These are phyloP conservation scores for Elaeagnus macrophylla DNA, from an alignment of 306 rosid genomes.

Conservation along the genomic window DNA sequence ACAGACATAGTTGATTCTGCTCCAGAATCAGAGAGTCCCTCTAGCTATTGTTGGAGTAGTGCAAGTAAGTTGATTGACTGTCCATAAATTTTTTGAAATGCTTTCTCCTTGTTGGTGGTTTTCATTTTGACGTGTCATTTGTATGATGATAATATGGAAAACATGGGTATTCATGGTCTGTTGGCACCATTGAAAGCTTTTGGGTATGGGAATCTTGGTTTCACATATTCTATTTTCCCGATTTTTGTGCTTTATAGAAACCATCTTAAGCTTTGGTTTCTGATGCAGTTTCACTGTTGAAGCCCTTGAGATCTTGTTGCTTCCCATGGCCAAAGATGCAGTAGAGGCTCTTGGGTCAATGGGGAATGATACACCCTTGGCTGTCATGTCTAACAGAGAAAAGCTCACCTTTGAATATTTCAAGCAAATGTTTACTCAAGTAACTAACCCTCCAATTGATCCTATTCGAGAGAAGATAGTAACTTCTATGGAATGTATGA, in stretches of 20 bases:
- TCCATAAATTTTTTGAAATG: not conserved
- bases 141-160: no score
- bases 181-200: constrained; percentile 81
- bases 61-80: constrained; percentile 43
- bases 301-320: no score
- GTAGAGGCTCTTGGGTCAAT: no score
- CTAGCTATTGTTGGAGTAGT: constrained; percentile 64
- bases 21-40: constrained; percentile 47
- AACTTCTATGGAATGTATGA: constrained; percentile 92
- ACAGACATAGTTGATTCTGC: no score
- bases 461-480: constrained; percentile 96
- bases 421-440: constrained; percentile 99
- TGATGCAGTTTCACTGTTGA: no score
- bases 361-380: no score
- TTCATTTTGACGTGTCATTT: constrained; percentile 40
- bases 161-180: no score
- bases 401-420: no score
- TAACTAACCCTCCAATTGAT: constrained; percentile 97
- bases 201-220: constrained; percentile 46
- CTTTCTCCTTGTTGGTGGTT: not conserved
- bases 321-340: no score
- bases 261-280: constrained; percentile 15
- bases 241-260: constrained; percentile 12
- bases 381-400: no score
- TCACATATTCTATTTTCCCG: constrained; percentile 12